Conservation (phyloP, 495 filamentous ascomycete species). For the Xylaria grammica region DNA sequence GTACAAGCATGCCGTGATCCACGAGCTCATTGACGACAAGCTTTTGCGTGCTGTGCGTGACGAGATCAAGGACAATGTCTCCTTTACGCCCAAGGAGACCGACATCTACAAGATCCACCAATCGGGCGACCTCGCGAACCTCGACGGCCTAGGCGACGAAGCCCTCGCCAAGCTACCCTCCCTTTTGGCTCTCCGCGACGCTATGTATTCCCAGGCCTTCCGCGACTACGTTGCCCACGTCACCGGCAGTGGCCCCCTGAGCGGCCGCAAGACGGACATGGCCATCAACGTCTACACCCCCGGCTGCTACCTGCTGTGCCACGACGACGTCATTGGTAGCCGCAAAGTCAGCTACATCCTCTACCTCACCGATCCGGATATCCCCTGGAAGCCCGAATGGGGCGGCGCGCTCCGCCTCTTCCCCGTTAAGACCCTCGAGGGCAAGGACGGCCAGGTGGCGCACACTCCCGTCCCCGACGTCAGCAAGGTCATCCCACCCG, state of each 20-base stretch:
- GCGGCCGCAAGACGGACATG: constrained; percentile 97
- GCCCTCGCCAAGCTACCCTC: constrained; percentile 83
- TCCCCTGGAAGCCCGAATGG: constrained; percentile 90
- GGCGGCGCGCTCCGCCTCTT: constrained; percentile 91
- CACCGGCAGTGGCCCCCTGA: constrained; percentile 83
- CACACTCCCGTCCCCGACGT: constrained; percentile 78
- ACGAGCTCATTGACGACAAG: constrained; percentile 71
- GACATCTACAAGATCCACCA: constrained; percentile 99
- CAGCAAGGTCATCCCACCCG: constrained; percentile 81
- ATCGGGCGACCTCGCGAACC: constrained; percentile 95
- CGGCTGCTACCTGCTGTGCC: constrained; percentile 92
- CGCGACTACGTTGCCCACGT: constrained; percentile 84
- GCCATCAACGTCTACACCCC: constrained; percentile 98
- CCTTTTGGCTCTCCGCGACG: constrained; percentile 84
- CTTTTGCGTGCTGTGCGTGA: constrained; percentile 85
- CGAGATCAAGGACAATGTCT: constrained; percentile 86
- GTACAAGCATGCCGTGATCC: constrained; percentile 92
- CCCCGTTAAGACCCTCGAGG: constrained; percentile 68
- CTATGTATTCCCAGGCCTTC: constrained; percentile 88
- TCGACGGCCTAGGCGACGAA: constrained; percentile 86
- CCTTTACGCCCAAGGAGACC: constrained; percentile 98
- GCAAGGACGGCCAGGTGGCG: constrained; percentile 69
- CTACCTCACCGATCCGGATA: constrained; percentile 92
- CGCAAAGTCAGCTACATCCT: constrained; percentile 94
- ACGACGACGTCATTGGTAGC: constrained; percentile 98